Evolutionary conservation across 2,329 filamentous ascomycete species (phyloP).

Genomic region (Penicillium sp.): DNA sequence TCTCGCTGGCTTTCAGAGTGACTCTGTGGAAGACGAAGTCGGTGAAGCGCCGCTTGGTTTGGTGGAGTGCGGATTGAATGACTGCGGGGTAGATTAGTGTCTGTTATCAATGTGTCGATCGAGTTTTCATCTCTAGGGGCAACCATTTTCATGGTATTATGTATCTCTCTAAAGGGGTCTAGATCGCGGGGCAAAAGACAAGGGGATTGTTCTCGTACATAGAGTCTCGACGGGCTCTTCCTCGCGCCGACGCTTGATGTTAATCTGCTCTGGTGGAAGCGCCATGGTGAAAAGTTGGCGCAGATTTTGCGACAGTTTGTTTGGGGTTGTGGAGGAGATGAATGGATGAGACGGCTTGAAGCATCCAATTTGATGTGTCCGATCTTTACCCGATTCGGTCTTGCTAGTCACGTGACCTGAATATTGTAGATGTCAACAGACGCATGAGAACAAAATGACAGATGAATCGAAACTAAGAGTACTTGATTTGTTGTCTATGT

Average conservation of each 20-base stretch:
- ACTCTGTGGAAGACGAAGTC: conserved; percentile 49
- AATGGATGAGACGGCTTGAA: conserved; percentile 5
- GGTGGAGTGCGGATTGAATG: conserved; percentile 45
- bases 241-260: conserved; percentile 56
- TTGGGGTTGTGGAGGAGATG: conserved; percentile 3
- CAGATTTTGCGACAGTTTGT: not conserved
- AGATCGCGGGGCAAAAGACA: conserved; percentile 13
- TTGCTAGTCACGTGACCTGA: not conserved
- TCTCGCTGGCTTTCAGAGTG: conserved; percentile 23
- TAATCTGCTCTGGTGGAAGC: conserved; percentile 50
- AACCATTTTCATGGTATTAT: not conserved
- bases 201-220: conserved; percentile 36
- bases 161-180: conserved; percentile 16
- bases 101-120: not conserved
- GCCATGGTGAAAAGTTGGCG: conserved; percentile 34
- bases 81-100: conserved; percentile 30
- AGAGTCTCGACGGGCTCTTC: conserved; percentile 57
- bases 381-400: not conserved
- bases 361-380: conserved; percentile 6
- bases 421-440: not conserved
- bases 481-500: too few relatives aligned
- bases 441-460: not conserved
- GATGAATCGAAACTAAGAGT: not conserved
- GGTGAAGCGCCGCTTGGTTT: conserved; percentile 49
- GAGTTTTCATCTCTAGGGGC: not conserved